Conservation (phyloP, 2,329 filamentous ascomycete genomes). For the Diaporthe sp. region DNA sequence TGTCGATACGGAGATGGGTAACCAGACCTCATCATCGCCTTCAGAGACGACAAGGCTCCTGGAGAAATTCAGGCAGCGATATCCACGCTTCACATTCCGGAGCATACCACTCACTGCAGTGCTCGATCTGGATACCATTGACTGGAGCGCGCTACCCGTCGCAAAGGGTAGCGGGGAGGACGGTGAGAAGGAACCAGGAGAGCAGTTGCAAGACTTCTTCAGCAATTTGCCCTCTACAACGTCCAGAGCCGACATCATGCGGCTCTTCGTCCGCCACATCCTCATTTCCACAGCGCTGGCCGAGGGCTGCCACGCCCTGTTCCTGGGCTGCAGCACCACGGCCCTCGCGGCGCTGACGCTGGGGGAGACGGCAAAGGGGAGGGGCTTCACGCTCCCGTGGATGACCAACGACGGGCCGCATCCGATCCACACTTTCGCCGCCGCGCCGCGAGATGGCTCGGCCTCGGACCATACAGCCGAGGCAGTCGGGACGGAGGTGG, state of each 20-base stretch:
- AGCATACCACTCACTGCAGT: constrained; percentile 74
- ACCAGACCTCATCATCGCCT: constrained; percentile 49
- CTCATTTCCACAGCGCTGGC: constrained; percentile 74
- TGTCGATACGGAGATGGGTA: constrained; percentile 58
- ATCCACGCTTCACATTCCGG: constrained; percentile 75
- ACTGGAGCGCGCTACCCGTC: constrained; percentile 64
- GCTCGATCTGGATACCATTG: constrained; percentile 63
- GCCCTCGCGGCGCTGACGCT: constrained; percentile 88
- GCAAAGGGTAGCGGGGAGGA: constrained; percentile 37
- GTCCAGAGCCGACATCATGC: constrained; percentile 79
- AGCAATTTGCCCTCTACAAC: constrained; percentile 77
- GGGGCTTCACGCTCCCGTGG: constrained; percentile 87
- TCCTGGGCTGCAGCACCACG: constrained; percentile 90
- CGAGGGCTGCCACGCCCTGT: constrained; percentile 74
- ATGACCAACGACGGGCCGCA: constrained; percentile 80
- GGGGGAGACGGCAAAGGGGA: constrained; percentile 89
- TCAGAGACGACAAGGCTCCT: constrained; percentile 56
- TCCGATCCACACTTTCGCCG: constrained; percentile 45
- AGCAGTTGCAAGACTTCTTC: constrained; percentile 67
- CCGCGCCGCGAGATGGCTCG: background rate
- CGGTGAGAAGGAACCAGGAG: constrained; percentile 45
- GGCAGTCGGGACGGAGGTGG: background rate
- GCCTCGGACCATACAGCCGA: background rate
- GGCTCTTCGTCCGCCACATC: constrained; percentile 78
- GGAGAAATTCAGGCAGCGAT: constrained; percentile 67